Evolutionary conservation across 345 rosid species (phyloP).

Genomic region (Erucastrum elatum): DNA sequence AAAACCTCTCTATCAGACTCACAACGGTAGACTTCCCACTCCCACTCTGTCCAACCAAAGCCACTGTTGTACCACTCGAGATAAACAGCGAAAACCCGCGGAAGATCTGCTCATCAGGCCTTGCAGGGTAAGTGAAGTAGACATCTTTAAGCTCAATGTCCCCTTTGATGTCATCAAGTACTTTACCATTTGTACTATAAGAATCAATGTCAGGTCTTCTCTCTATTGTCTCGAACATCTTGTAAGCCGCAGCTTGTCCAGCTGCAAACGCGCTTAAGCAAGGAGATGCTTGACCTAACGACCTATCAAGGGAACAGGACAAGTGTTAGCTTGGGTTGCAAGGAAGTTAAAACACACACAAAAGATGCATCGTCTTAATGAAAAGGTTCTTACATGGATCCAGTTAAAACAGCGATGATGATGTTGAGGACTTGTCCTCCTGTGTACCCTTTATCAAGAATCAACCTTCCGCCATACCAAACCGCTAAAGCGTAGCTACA

Average conservation of each 20-base stretch:
- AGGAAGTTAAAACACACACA: not conserved
- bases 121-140: slow-evolving; percentile 59
- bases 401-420: slow-evolving; percentile 10
- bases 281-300: slow-evolving; percentile 68
- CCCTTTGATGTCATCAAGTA: slow-evolving; percentile 46
- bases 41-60: slow-evolving; percentile 72
- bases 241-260: slow-evolving; percentile 63
- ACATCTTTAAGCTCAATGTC: slow-evolving; percentile 59
- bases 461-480: slow-evolving; percentile 20
- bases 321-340: not conserved
- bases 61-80: slow-evolving; percentile 56
- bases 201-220: slow-evolving; percentile 61
- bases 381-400: slow-evolving; percentile 16
- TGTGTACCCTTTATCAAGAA: slow-evolving; percentile 5
- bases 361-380: not conserved
- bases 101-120: slow-evolving; percentile 64
- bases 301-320: slow-evolving; percentile 41
- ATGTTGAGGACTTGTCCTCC: slow-evolving; percentile 28
- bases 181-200: slow-evolving; percentile 44
- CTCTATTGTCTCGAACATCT: slow-evolving; percentile 59
- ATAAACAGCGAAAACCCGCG: slow-evolving; percentile 52
- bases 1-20: slow-evolving; percentile 65
- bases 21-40: slow-evolving; percentile 70
- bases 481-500: slow-evolving; percentile 20
- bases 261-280: slow-evolving; percentile 56